phyloP scores from a whole-genome alignment of 768 basidiomycete genomes.

The Rhodotorula kratochvilovae region DNA sequence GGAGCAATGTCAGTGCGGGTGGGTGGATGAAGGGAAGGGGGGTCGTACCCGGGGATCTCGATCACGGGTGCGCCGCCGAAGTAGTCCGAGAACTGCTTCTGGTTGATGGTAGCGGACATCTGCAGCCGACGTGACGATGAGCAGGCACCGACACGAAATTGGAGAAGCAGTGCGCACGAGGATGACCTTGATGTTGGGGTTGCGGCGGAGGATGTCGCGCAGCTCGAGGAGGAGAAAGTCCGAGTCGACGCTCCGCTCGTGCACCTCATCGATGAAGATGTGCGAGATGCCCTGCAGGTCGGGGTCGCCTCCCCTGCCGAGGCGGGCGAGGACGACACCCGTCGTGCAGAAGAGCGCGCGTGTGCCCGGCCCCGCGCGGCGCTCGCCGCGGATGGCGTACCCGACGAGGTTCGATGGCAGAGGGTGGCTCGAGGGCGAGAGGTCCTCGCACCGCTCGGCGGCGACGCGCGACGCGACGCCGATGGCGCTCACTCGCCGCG shows the following conservation, averaged over 20 bases:
- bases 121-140: not conserved
- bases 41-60: conserved; percentile 72
- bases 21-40: not conserved
- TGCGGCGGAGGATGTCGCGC: conserved; percentile 63
- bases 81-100: conserved; percentile 74
- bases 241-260: conserved; percentile 85
- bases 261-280: conserved; percentile 87
- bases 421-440: conserved; percentile 46
- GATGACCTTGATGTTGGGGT: conserved; percentile 68
- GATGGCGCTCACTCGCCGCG: conserved; percentile 79
- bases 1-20: not conserved
- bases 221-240: conserved; percentile 84
- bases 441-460: conserved; percentile 57
- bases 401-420: conserved; percentile 64
- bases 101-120: conserved; percentile 95
- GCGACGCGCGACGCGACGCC: conserved; percentile 84
- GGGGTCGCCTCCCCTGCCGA: conserved; percentile 65
- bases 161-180: conserved; percentile 47
- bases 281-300: conserved; percentile 67
- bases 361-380: conserved; percentile 61
- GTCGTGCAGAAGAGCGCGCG: conserved; percentile 87
- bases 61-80: conserved; percentile 75
- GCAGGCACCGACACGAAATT: not conserved
- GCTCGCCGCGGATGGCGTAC: conserved; percentile 84
- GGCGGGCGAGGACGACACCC: conserved; percentile 76